Percentiles rank a stretch among this genome's conserved stretches.
Evolutionary conservation across 192 early-diverging fungal genomes (phyloP).

Genomic region (Spinellus fusiger): DNA sequence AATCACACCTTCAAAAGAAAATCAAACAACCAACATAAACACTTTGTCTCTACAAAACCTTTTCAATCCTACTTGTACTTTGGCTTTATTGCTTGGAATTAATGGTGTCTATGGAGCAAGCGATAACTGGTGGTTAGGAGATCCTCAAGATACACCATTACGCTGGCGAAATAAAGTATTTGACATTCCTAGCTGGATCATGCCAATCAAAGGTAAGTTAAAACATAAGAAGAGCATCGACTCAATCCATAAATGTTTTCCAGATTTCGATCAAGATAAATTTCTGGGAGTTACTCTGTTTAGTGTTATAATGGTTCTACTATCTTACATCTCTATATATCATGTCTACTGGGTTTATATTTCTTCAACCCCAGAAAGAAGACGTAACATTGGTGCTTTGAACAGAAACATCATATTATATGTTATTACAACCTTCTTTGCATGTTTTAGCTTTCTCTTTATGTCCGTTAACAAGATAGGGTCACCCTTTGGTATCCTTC

Average conservation of each 20-base stretch:
- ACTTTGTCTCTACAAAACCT: no score
- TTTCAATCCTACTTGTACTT: no score
- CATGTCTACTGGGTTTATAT: neutral
- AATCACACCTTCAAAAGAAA: no score
- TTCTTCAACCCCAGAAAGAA: neutral
- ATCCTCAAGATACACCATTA: neutral
- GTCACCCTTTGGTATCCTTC: slow-evolving; percentile 19
- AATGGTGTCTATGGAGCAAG: no score
- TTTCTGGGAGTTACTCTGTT: neutral
- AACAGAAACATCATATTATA: slow-evolving; percentile 1
- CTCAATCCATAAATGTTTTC: neutral
- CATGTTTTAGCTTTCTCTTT: slow-evolving; percentile 1
- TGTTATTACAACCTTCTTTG: neutral
- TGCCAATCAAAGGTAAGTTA: slow-evolving; percentile 5
- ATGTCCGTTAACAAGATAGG: slow-evolving; percentile 20
- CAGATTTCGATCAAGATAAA: neutral
- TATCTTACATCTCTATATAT: neutral
- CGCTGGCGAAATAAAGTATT: neutral
- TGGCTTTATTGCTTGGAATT: no score
- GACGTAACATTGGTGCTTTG: neutral
- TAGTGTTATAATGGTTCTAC: neutral
- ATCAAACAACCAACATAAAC: no score
- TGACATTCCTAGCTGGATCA: slow-evolving; percentile 11
- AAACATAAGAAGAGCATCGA: neutral
- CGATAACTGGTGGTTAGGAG: neutral